Evolutionary conservation across 805 yeast species (phyloP), one percentile per base, ranked within the genome.

Genomic region (Metschnikowia matae): DNA sequence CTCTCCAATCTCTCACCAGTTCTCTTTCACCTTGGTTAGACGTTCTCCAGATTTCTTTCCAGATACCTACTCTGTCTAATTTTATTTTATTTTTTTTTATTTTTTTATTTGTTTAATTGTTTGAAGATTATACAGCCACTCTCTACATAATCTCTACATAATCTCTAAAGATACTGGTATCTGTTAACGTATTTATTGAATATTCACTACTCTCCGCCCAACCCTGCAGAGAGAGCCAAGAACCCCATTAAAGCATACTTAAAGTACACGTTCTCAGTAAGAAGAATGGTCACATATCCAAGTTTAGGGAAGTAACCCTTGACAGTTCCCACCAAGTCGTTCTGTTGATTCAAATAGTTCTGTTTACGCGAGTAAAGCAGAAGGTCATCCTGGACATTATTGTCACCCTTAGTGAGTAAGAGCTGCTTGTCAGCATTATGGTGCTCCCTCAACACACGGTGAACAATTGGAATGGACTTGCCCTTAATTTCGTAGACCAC

Each of bases 391-490:
- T 87, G 84, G 3, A 91, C 88, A 65, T 94, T 94, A 66, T 94
- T 94, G 67, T 94, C 99, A 67, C 99, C 99, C 67, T 94, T 94
- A 1, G 99, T 94, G 53, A 94, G 77, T 45, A 94, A 67, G 45
- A 84, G 73, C 68, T 91, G 97, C 63, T 82, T 77, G 44, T 70
- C 70, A 3, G 51, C 46, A 48, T 70, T 71, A 52, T 79, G 83
- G 63, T 94, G 98, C 58, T 89, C 92, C 61, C 97, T 80, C 63
- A 94, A 67, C 0, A 94, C 96, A 60, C 99, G 80, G 65, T 94
- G 99, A 33, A 94, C 99, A 64, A 94, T 94, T n/a, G 99, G 99
- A 39, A 94, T 91, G 17, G 81, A 73, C 63, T 88, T 83, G 4
- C 84, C 87, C 46, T 78, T 77, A 15, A 90, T 80, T 60, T 94